A percentile compares a stretch with the other conserved stretches of the same genome.
Evolutionary conservation across 2,329 filamentous ascomycete genomes (phyloP).

Genomic region (Blastomyces silverae): DNA sequence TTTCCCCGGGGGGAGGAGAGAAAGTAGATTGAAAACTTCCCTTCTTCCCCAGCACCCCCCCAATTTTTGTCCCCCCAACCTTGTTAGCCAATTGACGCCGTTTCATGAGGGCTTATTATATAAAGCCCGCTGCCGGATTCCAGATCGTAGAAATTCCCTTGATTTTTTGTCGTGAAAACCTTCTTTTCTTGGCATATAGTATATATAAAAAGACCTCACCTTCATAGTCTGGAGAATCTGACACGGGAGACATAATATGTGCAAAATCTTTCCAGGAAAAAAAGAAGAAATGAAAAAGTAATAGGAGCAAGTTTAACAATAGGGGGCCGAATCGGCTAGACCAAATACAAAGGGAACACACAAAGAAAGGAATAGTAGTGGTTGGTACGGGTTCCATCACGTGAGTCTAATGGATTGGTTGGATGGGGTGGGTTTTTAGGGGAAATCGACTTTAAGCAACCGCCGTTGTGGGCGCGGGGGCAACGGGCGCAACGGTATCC

Average conservation of each 20-base stretch:
- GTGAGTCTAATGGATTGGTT: neutral
- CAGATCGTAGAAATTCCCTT: conserved; percentile 28
- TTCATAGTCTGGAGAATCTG: conserved; percentile 27
- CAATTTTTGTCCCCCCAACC: neutral
- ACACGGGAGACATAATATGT: conserved; percentile 34
- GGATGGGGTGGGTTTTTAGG: conserved; percentile 1
- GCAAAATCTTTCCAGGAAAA: conserved; percentile 25
- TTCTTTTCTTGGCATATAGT: conserved; percentile 23
- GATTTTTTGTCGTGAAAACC: conserved; percentile 31
- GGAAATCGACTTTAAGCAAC: conserved; percentile 1
- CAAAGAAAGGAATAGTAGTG: neutral
- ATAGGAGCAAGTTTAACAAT: conserved; percentile 12
- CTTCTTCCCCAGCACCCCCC: neutral
- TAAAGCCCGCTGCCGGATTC: conserved; percentile 27
- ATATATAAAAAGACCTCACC: conserved; percentile 34
- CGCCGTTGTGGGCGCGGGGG: conserved; percentile 36
- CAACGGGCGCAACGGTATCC: conserved; percentile 28
- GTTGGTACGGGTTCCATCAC: neutral
- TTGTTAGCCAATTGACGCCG: conserved; percentile 35
- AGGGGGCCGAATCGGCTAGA: conserved; percentile 23
- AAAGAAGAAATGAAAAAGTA: conserved; percentile 11
- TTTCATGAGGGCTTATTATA: conserved; percentile 20
- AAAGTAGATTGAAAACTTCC: neutral
- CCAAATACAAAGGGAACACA: conserved; percentile 28
- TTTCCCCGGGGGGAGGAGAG: neutral